A percentile compares a stretch with the other conserved stretches of the same genome.
phyloP scores from a whole-genome alignment of 2,329 filamentous ascomycete genomes.

The Trichoderma endophyticum region DNA sequence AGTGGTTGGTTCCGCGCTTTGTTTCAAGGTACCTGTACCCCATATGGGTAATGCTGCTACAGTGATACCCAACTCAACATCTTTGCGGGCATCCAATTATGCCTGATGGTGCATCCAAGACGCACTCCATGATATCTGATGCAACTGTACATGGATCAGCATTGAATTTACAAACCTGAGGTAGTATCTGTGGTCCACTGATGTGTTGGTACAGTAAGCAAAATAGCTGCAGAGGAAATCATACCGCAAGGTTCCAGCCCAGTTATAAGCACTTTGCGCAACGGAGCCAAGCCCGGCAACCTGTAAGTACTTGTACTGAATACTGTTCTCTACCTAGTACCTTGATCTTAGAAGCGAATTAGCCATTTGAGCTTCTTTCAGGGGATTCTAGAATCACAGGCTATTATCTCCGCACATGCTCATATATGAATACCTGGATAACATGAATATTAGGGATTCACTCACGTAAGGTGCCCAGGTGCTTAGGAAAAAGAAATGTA shows the following conservation, averaged over 20 bases:
- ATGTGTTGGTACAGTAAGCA: not conserved
- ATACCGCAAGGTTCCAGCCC: not conserved
- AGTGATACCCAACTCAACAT: not conserved
- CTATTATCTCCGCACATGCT: too few species aligned
- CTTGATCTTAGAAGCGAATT: not conserved
- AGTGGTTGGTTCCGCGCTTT: not conserved
- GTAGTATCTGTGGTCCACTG: not conserved
- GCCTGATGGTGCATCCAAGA: not conserved
- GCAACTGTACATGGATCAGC: not conserved
- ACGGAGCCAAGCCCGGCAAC: not conserved
- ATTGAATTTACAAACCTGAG: not conserved
- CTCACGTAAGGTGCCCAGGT: not conserved
- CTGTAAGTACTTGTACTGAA: not conserved
- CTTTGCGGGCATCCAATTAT: not conserved
- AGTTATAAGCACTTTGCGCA: not conserved
- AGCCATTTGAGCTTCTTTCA: not conserved
- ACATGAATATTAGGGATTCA: not conserved
- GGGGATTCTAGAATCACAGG: not conserved
- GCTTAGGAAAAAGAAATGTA: not conserved
- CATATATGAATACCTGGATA: too few species aligned
- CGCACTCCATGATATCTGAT: not conserved
- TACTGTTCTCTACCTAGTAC: not conserved
- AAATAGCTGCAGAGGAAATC: not conserved
- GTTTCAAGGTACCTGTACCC: not conserved
- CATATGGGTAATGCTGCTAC: not conserved